Evolutionary conservation across 1,284 basidiomycete genomes (phyloP).

Genomic region (Sphagnurus paluster): DNA sequence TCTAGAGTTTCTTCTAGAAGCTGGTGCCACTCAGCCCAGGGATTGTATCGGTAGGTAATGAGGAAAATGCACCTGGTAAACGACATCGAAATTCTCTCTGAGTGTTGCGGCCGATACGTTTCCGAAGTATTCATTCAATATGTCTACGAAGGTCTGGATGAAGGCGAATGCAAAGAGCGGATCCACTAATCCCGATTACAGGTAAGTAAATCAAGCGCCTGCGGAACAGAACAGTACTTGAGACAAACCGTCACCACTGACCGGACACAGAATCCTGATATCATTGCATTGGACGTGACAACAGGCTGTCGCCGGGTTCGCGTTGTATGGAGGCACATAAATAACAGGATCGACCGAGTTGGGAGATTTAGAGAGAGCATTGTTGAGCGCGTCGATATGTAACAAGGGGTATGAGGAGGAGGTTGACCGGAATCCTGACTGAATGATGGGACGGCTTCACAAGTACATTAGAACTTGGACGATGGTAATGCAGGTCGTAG

Average conservation of each 20-base stretch:
- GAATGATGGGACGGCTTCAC: conserved; percentile 81
- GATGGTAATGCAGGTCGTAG: neutral
- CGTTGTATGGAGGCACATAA: conserved; percentile 53
- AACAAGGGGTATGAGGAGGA: conserved; percentile 80
- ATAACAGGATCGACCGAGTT: conserved; percentile 72
- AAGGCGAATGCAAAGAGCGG: conserved; percentile 90
- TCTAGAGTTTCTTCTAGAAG: conserved; percentile 95
- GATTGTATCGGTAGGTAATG: too few relatives aligned
- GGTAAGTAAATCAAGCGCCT: conserved; percentile 15
- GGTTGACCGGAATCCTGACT: conserved; percentile 85
- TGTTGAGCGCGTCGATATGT: conserved; percentile 85
- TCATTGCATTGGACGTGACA: conserved; percentile 82
- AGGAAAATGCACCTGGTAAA: conserved; percentile 72
- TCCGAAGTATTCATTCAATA: conserved; percentile 89
- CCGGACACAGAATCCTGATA: conserved; percentile 76
- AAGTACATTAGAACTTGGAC: conserved; percentile 17
- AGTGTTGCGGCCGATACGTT: conserved; percentile 63
- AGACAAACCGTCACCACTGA: conserved; percentile 75
- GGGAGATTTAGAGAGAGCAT: conserved; percentile 58
- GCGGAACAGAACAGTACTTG: conserved; percentile 11
- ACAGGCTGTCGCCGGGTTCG: conserved; percentile 62
- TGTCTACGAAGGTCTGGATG: conserved; percentile 80
- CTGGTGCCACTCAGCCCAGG: conserved; percentile 40
- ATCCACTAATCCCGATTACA: conserved; percentile 61
- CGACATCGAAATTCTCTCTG: conserved; percentile 94